phyloP scores from a whole-genome alignment of 2,329 filamentous ascomycete genomes.

The Lachnellula cervina region DNA sequence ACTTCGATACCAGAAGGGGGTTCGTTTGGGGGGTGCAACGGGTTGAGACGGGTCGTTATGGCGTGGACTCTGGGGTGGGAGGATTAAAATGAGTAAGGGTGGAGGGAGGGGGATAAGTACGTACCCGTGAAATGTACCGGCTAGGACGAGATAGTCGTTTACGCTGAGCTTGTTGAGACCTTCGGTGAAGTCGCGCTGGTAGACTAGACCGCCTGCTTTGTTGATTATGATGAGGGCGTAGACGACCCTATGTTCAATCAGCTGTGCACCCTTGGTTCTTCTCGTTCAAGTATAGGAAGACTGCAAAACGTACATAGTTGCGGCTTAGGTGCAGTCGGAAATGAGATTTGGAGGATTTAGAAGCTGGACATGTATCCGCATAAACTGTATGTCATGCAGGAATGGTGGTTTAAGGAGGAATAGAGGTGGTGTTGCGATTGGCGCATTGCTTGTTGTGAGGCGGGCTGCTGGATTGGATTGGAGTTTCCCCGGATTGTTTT shows the following conservation, averaged over 20 bases:
- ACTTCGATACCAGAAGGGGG: conserved; percentile 79
- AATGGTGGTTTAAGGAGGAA: not conserved
- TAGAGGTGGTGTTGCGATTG: conserved; percentile 1
- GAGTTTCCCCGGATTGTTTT: conserved; percentile 14
- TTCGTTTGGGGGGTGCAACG: conserved; percentile 56
- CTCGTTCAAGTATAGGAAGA: not conserved
- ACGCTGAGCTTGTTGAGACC: conserved; percentile 82
- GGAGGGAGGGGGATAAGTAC: conserved; percentile 29
- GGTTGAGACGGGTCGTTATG: conserved; percentile 59
- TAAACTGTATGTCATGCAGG: not conserved
- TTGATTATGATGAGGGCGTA: conserved; percentile 97
- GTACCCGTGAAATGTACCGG: conserved; percentile 94
- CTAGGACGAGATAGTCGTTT: conserved; percentile 95
- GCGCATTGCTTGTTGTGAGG: conserved; percentile 6
- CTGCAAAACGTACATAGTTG: conserved; percentile 7
- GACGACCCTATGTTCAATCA: conserved; percentile 64
- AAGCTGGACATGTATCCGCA: not conserved
- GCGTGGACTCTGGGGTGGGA: conserved; percentile 54
- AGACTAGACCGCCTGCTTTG: conserved; percentile 94
- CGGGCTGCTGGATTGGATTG: conserved; percentile 10
- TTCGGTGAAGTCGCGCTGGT: conserved; percentile 89
- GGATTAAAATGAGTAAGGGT: conserved; percentile 6
- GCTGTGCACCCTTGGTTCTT: not conserved
- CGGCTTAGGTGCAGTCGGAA: not conserved
- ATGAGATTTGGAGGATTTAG: not conserved